Base-by-base conservation (phyloP, 768 basidiomycete species). In the Fistulinella prunicolor region DNA sequence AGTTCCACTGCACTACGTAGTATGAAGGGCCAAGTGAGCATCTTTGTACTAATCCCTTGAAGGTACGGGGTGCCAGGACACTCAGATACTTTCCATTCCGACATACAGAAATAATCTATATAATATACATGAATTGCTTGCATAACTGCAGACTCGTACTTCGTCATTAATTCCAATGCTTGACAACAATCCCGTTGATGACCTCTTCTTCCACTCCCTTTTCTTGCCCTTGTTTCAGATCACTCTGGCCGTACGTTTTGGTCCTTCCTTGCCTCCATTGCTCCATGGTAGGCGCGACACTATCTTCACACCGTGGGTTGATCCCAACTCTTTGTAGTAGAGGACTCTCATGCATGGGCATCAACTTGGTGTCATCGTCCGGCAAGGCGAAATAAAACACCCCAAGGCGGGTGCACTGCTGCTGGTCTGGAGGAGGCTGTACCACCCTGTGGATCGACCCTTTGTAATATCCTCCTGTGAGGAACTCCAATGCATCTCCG, bases 381-480 rank as follows among this genome's bases (percentile, higher is more conserved):
- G 75, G 64, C 70, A 74, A 68, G 24, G 62, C 63, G 55, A 84
- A 84, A 62, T 83, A 83, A 59, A 83, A 82, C 3, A 75, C 70
- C 0, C 82, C 81, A 1, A 83, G 69, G 12, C 82, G 78, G 13
- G 76, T 68, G 51, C 70, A 64, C 28, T 59, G 62, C 24, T 66
- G 74, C 53, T 84, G 82, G 50, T 82, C 80, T 0, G 60, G 55
- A 12, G 81, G 82, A 3, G 81, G 83, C 54, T 78, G 78, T 4
- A 81, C 69, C 17, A 84, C 82, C 13, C 81, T 76, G 55, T 84
- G 82, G 42, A 82, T 75, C 1, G 82, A 82, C 12, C 75, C 77
- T 24, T 70, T 73, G 62, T 83, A 83, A 54, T 69, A 82, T 2
- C 81, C 80, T 1, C 82, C 81, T 1, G 79, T 80, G 20, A 83